phyloP scores from a whole-genome alignment of 352 stramenopile genomes.

The Pythium myriotylum region DNA sequence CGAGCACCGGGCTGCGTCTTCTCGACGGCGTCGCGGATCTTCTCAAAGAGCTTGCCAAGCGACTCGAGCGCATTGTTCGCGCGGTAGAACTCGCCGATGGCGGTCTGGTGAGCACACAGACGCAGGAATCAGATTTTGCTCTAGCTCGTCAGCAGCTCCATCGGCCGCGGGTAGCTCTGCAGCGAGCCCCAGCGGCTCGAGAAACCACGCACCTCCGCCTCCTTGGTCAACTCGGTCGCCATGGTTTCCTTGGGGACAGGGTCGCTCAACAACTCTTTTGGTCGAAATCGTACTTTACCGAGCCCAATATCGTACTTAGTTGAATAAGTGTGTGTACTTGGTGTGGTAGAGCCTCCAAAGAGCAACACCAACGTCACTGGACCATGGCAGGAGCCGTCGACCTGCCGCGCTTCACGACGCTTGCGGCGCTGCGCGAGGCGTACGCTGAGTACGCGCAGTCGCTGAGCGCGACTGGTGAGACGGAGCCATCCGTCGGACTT shows the following conservation, averaged over 20 bases:
- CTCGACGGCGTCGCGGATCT: conserved; percentile 28
- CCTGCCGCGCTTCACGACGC: conserved; percentile 20
- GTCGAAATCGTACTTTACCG: conserved; percentile 4
- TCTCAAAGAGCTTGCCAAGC: conserved; percentile 55
- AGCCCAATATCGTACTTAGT: conserved; percentile 14
- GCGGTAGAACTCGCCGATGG: conserved; percentile 65
- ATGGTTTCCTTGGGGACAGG: conserved; percentile 37
- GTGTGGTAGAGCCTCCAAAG: conserved; percentile 7
- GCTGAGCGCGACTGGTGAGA: background rate
- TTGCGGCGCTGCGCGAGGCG: conserved; percentile 24
- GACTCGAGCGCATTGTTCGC: conserved; percentile 49
- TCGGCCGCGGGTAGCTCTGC: too few species aligned
- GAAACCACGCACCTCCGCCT: conserved; percentile 52
- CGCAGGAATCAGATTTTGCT: conserved; percentile 15
- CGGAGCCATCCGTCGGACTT: conserved; percentile 8
- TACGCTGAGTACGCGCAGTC: conserved; percentile 14
- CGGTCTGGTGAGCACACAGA: conserved; percentile 32
- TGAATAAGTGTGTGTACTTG: background rate
- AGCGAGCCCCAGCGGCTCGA: too few species aligned
- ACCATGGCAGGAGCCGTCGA: conserved; percentile 8
- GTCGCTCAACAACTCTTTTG: background rate
- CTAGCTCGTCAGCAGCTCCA: background rate
- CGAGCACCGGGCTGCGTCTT: conserved; percentile 8
- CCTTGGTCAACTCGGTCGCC: conserved; percentile 59
- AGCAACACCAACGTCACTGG: conserved; percentile 12